These are phyloP conservation scores for Sporothrix pseudoabietina DNA, from an alignment of 2,329 filamentous ascomycete species.

Conservation along the genomic window DNA sequence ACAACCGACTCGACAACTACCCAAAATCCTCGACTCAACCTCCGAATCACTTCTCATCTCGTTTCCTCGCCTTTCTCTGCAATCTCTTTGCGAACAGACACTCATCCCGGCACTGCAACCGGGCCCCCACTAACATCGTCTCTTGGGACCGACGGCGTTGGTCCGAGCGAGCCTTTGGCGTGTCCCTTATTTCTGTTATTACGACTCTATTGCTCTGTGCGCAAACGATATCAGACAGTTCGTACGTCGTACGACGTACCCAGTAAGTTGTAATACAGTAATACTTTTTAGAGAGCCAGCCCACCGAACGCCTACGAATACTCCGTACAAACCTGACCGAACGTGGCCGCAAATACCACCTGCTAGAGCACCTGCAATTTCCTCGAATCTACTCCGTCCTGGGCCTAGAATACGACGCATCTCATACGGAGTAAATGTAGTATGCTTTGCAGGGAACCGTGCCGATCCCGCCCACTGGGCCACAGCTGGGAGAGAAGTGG, in stretches of 20 bases:
- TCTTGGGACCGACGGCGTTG: constrained; percentile 16
- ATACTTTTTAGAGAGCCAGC: not conserved
- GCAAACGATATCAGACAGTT: not conserved
- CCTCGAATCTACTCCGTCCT: not conserved
- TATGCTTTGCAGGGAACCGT: not conserved
- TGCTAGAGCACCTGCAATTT: constrained; percentile 15
- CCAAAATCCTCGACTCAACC: not conserved
- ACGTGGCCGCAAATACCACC: not conserved
- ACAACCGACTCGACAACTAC: not conserved
- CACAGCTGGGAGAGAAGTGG: constrained; percentile 6
- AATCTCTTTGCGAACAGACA: constrained; percentile 26
- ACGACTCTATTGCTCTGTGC: not conserved
- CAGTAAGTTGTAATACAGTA: too few species aligned
- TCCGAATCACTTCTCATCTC: not conserved
- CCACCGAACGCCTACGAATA: not conserved
- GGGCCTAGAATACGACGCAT: constrained; percentile 17
- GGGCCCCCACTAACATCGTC: constrained; percentile 11
- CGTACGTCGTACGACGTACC: not conserved
- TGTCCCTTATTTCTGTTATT: not conserved
- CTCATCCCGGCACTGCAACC: constrained; percentile 20
- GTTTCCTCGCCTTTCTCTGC: constrained; percentile 6
- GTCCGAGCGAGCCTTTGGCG: not conserved
- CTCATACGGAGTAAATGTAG: not conserved
- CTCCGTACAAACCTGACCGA: not conserved
- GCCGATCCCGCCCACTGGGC: constrained; percentile 17